Evolutionary conservation across 2,329 filamentous ascomycete species (phyloP), one percentile per base, ranked within the genome.

Genomic region (Graphiopsis chlorocephala): DNA sequence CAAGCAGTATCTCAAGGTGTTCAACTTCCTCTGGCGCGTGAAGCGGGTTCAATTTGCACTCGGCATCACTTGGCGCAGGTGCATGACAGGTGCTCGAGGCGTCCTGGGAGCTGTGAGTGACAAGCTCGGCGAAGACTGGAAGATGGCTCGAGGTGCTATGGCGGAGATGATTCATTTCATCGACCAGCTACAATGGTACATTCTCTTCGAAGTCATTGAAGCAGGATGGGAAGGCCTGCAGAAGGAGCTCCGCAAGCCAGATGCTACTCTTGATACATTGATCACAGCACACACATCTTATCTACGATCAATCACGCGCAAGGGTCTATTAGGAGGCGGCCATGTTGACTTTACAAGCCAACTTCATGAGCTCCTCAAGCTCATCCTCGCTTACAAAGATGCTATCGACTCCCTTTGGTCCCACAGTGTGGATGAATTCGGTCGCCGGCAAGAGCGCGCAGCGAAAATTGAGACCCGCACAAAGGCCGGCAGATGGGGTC

Each of bases 141-240:
- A 97, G 76, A 88, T 85, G 15, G 96, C 93, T 4, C 86, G 94
- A 64, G 95, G 93, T 65, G 88, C 89, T 20, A 88, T 98, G 42
- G 93, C 94, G 14, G 96, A 99, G 78, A 99, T 99, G 95, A 92
- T 98, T 17, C 96, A 99, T 77, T 98, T 99, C 74, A 89, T 98
- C 73, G 92, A 92, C 68, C 95, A 99, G 78, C 84, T 99, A 15
- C 95, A 99, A 78, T 97, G 98, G 80, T 99, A 99, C 77, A 97
- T 99, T 70, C 84, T 99, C 11, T 99, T 98, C 74, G 95, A 99
- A 78, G 95, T 99, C 70, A 98, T 99, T 71, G 95, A 99, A 77
- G 90, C 91, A 38, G 95, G 92, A 57, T 99, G 95, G 96, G 91
- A 91, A 67, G 90, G 94, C 74, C 85, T 99, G 2, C 91, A 97